phyloP scores from a whole-genome alignment of 208 protist species.

The Dictyostelium gargantuum region DNA sequence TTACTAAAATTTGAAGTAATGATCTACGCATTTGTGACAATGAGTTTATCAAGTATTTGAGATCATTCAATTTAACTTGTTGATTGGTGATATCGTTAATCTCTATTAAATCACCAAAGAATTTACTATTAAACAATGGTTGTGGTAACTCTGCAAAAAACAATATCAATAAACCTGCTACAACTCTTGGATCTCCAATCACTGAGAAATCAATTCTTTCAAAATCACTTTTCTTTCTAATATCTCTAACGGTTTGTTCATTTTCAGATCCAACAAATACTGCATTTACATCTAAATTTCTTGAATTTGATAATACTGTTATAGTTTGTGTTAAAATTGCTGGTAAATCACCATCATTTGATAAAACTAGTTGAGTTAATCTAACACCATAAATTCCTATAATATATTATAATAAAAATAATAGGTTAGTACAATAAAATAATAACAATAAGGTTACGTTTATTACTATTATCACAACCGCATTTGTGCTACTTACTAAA shows the following conservation, averaged over 20 bases:
- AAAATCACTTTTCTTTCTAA: not conserved
- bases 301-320: conserved; percentile 24
- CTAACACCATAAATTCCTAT: conserved; percentile 43
- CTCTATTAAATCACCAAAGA: conserved; percentile 21
- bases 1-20: conserved; percentile 27
- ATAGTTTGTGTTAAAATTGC: conserved; percentile 11
- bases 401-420: not conserved
- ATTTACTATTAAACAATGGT: conserved; percentile 48
- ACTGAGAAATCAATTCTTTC: conserved; percentile 7
- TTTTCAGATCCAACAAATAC: conserved; percentile 5
- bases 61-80: conserved; percentile 24
- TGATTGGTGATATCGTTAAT: conserved; percentile 24
- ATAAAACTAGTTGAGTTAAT: conserved; percentile 30
- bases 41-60: not conserved
- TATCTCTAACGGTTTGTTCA: not conserved
- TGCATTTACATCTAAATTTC: conserved; percentile 18
- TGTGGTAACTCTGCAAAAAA: conserved; percentile 54
- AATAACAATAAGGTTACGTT: not conserved
- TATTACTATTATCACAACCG: not conserved
- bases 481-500: not conserved
- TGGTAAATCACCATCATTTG: conserved; percentile 47
- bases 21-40: not conserved
- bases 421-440: too few relatives aligned
- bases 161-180: conserved; percentile 21
- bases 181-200: conserved; percentile 1